Evolutionary conservation across 345 rosid genomes (phyloP).

Genomic region (Eutrema yunnanense): DNA sequence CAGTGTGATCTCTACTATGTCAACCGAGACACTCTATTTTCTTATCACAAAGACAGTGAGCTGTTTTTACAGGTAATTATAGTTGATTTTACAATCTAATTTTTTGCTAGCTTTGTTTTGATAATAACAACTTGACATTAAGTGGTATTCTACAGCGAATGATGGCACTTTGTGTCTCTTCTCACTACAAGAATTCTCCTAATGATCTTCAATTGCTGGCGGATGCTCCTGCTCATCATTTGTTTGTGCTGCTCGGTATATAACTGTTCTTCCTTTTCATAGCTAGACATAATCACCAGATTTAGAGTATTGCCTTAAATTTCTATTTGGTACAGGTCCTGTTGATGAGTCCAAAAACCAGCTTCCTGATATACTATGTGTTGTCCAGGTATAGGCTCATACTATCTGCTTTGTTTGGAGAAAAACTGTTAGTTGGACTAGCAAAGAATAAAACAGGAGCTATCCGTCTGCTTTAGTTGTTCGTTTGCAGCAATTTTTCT

Average conservation of each 20-base stretch:
- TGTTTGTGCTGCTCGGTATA: slow-evolving; percentile 87
- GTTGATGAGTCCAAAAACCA: slow-evolving; percentile 87
- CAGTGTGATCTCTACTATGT: slow-evolving; percentile 95
- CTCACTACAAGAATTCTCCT: slow-evolving; percentile 98
- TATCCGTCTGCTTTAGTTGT: neutral
- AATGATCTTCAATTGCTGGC: slow-evolving; percentile 95
- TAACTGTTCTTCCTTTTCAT: neutral
- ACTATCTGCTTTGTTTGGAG: neutral
- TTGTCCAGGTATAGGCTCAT: slow-evolving; percentile 61
- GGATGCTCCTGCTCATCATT: slow-evolving; percentile 99
- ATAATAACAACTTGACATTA: slow-evolving; percentile 20
- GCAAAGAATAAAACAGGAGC: neutral
- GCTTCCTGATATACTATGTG: slow-evolving; percentile 94
- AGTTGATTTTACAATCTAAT: neutral
- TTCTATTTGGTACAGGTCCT: slow-evolving; percentile 59
- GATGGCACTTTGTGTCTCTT: slow-evolving; percentile 96
- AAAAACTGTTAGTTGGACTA: neutral
- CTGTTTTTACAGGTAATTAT: slow-evolving; percentile 67
- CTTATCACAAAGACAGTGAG: slow-evolving; percentile 93
- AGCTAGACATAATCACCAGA: slow-evolving; percentile 1
- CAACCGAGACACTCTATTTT: slow-evolving; percentile 88
- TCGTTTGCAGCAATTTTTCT: neutral
- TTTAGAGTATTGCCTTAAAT: neutral
- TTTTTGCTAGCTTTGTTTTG: neutral
- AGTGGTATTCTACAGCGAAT: slow-evolving; percentile 60